A percentile compares a stretch with the other conserved stretches of the same genome.
Conservation (phyloP, 805 yeast genomes). For the Ascoidea rubescens region DNA sequence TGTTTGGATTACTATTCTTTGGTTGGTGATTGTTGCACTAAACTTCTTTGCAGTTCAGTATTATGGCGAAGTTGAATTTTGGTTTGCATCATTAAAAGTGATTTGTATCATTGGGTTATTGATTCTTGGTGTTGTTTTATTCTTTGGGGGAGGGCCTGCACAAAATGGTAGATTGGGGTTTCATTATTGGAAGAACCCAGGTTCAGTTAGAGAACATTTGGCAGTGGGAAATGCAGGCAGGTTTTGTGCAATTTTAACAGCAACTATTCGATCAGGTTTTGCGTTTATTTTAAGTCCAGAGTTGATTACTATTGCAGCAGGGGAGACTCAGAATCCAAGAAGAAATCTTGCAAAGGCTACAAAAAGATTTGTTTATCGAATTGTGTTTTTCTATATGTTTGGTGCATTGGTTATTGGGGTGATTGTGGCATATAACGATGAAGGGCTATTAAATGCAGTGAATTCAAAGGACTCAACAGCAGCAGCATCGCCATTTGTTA, state of each 20-base stretch:
- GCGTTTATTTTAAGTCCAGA: slow-evolving; percentile 55
- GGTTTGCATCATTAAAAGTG: slow-evolving; percentile 42
- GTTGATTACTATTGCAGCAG: slow-evolving; percentile 41
- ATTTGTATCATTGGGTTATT: slow-evolving; percentile 43
- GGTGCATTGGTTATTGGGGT: slow-evolving; percentile 46
- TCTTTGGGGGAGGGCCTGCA: slow-evolving; percentile 37
- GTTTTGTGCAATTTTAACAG: slow-evolving; percentile 51
- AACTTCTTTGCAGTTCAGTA: slow-evolving; percentile 39
- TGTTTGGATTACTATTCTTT: slow-evolving; percentile 43
- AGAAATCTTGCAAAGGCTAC: slow-evolving; percentile 50
- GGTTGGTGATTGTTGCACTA: slow-evolving; percentile 29
- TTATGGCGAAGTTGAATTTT: slow-evolving; percentile 52
- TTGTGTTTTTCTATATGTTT: slow-evolving; percentile 43
- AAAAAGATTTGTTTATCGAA: slow-evolving; percentile 43
- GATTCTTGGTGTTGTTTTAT: slow-evolving; percentile 35
- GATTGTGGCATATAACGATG: slow-evolving; percentile 41
- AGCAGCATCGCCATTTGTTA: slow-evolving; percentile 53
- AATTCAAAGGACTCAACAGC: slow-evolving; percentile 38
- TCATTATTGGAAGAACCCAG: slow-evolving; percentile 51
- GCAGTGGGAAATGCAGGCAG: slow-evolving; percentile 42
- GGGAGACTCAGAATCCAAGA: slow-evolving; percentile 47
- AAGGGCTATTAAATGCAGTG: slow-evolving; percentile 31
- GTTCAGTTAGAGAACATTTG: slow-evolving; percentile 30
- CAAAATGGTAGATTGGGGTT: slow-evolving; percentile 44
- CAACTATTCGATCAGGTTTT: slow-evolving; percentile 49